Percentiles rank a stretch among this genome's conserved stretches.
Conservation (phyloP, 2,329 filamentous ascomycete species). For the Passalora sequoiae region DNA sequence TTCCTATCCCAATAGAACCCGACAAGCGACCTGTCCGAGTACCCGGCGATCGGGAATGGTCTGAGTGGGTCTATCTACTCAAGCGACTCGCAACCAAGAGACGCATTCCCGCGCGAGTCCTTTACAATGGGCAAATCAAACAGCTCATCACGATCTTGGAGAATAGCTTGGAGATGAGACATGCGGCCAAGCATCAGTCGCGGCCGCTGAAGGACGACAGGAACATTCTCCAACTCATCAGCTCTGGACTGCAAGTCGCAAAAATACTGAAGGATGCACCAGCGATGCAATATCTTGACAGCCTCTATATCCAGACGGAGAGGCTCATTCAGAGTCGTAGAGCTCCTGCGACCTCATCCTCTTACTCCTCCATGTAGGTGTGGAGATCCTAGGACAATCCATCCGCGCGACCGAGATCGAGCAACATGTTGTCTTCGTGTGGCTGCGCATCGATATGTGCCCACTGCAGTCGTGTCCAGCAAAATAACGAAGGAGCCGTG, state of each 20-base stretch:
- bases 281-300: conserved; percentile 77
- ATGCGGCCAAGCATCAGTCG: conserved; percentile 77
- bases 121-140: conserved; percentile 85
- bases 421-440: no score
- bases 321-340: conserved; percentile 58
- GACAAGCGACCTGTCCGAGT: conserved; percentile 73
- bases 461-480: no score
- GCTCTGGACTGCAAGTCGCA: conserved; percentile 78
- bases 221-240: conserved; percentile 82
- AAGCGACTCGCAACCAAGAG: conserved; percentile 82
- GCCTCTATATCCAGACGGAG: conserved; percentile 77
- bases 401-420: conserved; percentile 1
- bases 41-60: conserved; percentile 78
- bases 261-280: conserved; percentile 80
- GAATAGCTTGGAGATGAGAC: conserved; percentile 82
- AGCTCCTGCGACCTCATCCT: conserved; percentile 18
- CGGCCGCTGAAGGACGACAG: conserved; percentile 81
- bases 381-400: background rate
- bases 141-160: conserved; percentile 84
- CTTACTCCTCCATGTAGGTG: conserved; percentile 18
- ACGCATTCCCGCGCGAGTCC: conserved; percentile 73
- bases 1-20: conserved; percentile 76
- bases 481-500: no score
- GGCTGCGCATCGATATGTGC: no score
- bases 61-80: conserved; percentile 83